Base-by-base conservation (phyloP, 2,329 filamentous ascomycete genomes). In the Cladosporium sphaerospermum region DNA sequence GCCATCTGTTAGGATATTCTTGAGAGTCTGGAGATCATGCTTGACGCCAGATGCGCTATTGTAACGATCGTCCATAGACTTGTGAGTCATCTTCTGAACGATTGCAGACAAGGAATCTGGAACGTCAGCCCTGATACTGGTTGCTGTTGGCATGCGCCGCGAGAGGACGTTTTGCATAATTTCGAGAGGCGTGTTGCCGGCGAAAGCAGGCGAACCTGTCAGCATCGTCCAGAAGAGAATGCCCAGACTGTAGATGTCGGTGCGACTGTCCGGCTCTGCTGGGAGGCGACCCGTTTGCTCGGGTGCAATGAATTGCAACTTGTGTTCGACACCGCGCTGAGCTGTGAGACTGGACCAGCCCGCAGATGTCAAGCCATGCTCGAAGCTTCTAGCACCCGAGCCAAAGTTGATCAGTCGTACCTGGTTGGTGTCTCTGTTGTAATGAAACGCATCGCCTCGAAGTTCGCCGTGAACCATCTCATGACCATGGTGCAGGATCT, bases 231-330 rank as follows among this genome's bases (percentile, higher is more conserved):
- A 96, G 68, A 96, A 92, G 1, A 96, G 71, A 37, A 96, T 84
- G 3, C 92, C 92, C 1, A 96, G 75, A 0, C 89, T 91, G 72
- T 96, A 96, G 32, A 96, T 95, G 69, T 97, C 92, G 13, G 92
- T 96, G 39, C 92, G 82, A 41, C 82, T 88, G 70, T 96, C 92
- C 1, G 92, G 92, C 68, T 96, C 91, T 3, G 88, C 89, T 2
- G 90, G 88, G 80, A 96, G 86, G 16, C 92, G 84, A 11, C 92
- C 92, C 2, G 92, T 96, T 73, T 96, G 92, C 67, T 97, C 92
- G 0, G 92, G 91, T 44, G 90, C 92, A 66, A 96, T 95, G 66
- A 89, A 96, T 48, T 91, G 83, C 16, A 97, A 76, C 70, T 95
- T 96, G 65, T 91, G 85, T 71, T 89, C 90, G 39, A 90, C 88